A percentile compares a stretch with the other conserved stretches of the same genome.
Evolutionary conservation across 768 basidiomycete genomes (phyloP).

Genomic region (Tylopilus sp.): DNA sequence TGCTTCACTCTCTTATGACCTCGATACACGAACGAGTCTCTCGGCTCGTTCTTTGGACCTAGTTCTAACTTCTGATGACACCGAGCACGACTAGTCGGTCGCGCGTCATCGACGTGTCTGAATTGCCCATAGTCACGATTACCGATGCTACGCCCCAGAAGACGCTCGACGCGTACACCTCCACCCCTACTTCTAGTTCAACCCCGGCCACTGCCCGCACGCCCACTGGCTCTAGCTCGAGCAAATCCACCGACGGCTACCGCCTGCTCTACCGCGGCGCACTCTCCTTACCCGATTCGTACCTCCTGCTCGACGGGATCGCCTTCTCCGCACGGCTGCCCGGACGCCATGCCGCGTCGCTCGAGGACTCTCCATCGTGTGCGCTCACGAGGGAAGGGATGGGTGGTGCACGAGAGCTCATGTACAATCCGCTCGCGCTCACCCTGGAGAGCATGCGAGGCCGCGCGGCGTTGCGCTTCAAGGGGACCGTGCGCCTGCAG

Average conservation of each 20-base stretch:
- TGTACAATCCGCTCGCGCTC: constrained; percentile 67
- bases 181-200: constrained; percentile 8
- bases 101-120: not conserved
- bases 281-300: constrained; percentile 68
- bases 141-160: constrained; percentile 24
- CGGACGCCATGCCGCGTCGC: not conserved
- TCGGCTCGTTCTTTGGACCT: not conserved
- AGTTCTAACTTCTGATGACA: not conserved
- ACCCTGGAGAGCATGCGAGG: constrained; percentile 81
- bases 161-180: not conserved
- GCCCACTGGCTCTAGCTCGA: not conserved
- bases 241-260: constrained; percentile 7
- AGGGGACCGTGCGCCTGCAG: constrained; percentile 49
- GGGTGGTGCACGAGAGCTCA: constrained; percentile 39
- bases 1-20: constrained; percentile 13
- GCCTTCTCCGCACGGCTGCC: constrained; percentile 58
- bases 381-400: constrained; percentile 26
- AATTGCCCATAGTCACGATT: constrained; percentile 8
- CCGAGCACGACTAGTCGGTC: not conserved
- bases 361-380: constrained; percentile 26
- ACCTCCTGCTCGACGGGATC: constrained; percentile 68
- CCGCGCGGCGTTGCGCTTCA: constrained; percentile 56
- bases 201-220: no score
- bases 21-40: not conserved
- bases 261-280: constrained; percentile 76